Percentiles rank a stretch among this genome's conserved stretches.
Conservation (phyloP, 1,284 basidiomycete species). For the Cutaneotrichosporon dermatis region DNA sequence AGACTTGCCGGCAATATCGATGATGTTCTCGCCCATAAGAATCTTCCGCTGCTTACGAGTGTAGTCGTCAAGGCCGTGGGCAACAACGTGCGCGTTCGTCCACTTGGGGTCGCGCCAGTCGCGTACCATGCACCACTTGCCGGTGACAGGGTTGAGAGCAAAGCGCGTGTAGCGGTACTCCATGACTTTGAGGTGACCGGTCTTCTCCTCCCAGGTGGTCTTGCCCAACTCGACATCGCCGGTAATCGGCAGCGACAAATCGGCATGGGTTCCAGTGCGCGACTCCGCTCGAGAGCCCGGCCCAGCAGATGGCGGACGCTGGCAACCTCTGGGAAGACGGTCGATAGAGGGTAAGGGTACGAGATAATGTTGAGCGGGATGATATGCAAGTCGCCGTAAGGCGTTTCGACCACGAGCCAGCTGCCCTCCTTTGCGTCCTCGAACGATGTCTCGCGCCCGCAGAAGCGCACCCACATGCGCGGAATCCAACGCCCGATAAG, state of each 20-base stretch:
- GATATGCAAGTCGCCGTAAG: conserved; percentile 73
- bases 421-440: conserved; percentile 65
- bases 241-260: conserved; percentile 12
- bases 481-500: conserved; percentile 93
- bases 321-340: conserved; percentile 59
- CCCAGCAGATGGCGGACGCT: background rate
- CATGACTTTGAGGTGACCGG: conserved; percentile 55
- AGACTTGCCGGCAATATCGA: conserved; percentile 88
- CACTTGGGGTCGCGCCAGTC: conserved; percentile 88
- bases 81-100: conserved; percentile 61
- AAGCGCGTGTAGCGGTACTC: conserved; percentile 83
- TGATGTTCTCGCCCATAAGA: conserved; percentile 81
- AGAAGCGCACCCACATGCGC: conserved; percentile 78
- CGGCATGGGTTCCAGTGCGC: conserved; percentile 16
- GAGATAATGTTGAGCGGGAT: conserved; percentile 63
- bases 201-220: conserved; percentile 45
- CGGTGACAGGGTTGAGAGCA: conserved; percentile 76
- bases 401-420: conserved; percentile 83
- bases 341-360: conserved; percentile 73
- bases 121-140: conserved; percentile 77
- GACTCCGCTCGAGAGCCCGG: conserved; percentile 13
- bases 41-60: conserved; percentile 62
- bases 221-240: conserved; percentile 44
- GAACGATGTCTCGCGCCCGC: conserved; percentile 80
- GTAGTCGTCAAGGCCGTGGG: conserved; percentile 58